Base-by-base conservation (phyloP, 371 early-diverging fungal genomes). In the Rhizopus microsporus region DNA sequence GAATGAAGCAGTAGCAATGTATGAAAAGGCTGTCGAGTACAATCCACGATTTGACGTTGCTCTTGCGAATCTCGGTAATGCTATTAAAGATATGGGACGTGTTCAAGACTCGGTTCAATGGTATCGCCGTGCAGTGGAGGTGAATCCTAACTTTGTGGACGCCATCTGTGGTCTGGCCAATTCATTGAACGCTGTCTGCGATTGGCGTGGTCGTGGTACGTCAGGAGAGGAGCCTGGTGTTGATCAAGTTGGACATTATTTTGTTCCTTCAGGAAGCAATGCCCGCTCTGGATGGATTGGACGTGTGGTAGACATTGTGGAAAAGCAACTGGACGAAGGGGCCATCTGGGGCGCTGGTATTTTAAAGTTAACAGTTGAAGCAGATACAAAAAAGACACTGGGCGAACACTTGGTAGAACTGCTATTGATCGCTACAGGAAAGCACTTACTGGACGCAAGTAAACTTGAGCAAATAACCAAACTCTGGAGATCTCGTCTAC, bases 111-210 rank as follows among this genome's bases (percentile, higher is more conserved):
- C 91, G 29, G 87, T 93, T 10, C 85, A 83, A 54, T 89, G 93
- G 85, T 94, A 93, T 68, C 72, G 86, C 39, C 86, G 92, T 15
- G 94, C 95, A 0, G 88, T 93, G 6, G 85, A 87, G 42, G 89
- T 88, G 35, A 93, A 93, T 56, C 94, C 95, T 15, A 86, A 93
- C 65, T 94, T 95, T 77, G 88, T 91, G 12, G 95, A 95, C 64
- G 95, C 95, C 2, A 87, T 94, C 30, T 94, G 94, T 72, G 94
- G 94, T 32, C 77, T 90, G 48, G 94, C 93, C 51, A 93, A 93
- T 63, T 88, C 91, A 1, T 71, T 94, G 54, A 85, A 90, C 30
- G 93, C 93, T 52, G 88, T 91, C 0, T 95, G 96, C 75, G 89
- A 93, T 61, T 96, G 96, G 96, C 83, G 88, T 46, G 92, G 88